Evolutionary conservation across 2,329 filamentous ascomycete genomes (phyloP).

Genomic region (Pseudopithomyces chartarum): DNA sequence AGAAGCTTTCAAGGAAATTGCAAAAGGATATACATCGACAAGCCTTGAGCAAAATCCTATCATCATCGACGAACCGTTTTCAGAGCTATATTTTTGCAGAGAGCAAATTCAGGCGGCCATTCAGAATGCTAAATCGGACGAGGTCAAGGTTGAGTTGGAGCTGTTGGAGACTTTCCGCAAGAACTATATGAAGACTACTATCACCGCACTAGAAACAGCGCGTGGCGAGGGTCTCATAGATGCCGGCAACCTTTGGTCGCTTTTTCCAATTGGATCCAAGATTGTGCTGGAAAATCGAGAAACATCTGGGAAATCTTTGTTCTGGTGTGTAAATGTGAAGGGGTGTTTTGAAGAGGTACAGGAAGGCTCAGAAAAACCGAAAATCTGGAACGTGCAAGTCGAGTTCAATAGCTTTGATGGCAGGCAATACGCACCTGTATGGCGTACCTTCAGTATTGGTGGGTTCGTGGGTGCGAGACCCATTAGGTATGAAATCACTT

Average conservation of each 20-base stretch:
- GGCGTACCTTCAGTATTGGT: background rate
- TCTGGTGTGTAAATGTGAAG: background rate
- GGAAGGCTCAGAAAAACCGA: background rate
- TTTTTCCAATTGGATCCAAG: background rate
- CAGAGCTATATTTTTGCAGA: slow-evolving; percentile 1
- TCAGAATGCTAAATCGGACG: background rate
- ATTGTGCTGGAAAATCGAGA: background rate
- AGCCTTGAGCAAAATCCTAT: slow-evolving; percentile 2
- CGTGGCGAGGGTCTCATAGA: background rate
- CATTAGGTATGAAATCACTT: background rate
- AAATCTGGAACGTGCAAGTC: slow-evolving; percentile 3
- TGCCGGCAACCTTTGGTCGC: background rate
- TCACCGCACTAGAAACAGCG: background rate
- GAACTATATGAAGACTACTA: slow-evolving; percentile 3
- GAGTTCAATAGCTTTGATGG: slow-evolving; percentile 2
- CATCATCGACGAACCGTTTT: slow-evolving; percentile 1
- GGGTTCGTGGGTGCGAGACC: background rate
- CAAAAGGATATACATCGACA: background rate
- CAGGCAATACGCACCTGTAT: background rate
- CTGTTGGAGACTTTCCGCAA: background rate
- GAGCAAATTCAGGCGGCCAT: background rate
- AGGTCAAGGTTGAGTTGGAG: background rate
- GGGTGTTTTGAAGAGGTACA: slow-evolving; percentile 1
- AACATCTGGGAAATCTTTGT: background rate
- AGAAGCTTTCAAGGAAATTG: background rate